Conservation (phyloP, 2,329 filamentous ascomycete genomes). For the Apiospora koreana region DNA sequence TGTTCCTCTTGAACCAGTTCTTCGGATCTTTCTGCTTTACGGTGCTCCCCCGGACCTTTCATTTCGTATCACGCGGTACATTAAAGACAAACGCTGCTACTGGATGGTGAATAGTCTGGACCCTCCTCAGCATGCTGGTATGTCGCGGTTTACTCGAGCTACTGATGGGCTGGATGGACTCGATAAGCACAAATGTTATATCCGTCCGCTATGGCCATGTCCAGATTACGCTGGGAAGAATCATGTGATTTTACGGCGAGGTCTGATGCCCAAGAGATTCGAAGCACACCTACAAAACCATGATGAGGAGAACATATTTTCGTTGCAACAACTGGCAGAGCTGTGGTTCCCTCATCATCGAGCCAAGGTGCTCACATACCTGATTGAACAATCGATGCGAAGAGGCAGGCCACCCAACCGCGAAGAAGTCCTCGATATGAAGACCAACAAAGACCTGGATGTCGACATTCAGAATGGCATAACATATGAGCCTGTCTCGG, state of each 20-base stretch:
- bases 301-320: neutral
- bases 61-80: neutral
- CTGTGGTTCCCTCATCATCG: neutral
- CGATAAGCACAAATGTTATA: too few relatives aligned
- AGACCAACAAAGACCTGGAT: neutral
- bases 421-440: neutral
- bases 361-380: neutral
- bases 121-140: neutral
- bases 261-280: neutral
- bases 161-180: too few relatives aligned
- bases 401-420: neutral
- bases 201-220: too few relatives aligned
- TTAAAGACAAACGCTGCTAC: neutral
- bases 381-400: neutral
- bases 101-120: neutral
- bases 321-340: neutral
- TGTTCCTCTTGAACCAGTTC: neutral
- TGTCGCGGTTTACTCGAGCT: neutral
- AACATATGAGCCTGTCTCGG: neutral
- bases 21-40: neutral
- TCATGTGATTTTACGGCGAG: neutral
- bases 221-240: neutral
- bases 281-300: neutral
- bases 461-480: neutral
- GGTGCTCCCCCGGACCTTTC: neutral